Conservation (phyloP, 2,329 filamentous ascomycete genomes). For the Ilyonectria destructans region DNA sequence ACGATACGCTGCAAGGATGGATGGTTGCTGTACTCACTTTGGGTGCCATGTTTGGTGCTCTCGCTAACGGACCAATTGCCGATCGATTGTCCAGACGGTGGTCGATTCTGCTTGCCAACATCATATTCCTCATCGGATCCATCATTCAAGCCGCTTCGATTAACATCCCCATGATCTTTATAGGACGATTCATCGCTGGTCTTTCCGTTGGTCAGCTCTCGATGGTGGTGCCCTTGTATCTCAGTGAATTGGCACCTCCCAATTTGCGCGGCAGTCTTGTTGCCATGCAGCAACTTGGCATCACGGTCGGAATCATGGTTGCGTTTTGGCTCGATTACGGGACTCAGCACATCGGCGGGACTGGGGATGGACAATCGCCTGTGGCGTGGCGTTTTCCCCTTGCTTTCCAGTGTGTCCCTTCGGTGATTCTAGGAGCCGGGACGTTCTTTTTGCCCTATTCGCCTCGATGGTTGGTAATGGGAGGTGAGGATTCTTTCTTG, state of each 20-base stretch:
- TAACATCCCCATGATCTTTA: conserved; percentile 28
- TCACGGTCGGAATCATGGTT: conserved; percentile 31
- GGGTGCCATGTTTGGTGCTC: conserved; percentile 62
- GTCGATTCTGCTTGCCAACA: conserved; percentile 48
- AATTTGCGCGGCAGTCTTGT: conserved; percentile 29
- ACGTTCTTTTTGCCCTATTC: conserved; percentile 33
- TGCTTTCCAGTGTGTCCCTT: conserved; percentile 30
- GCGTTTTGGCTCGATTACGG: conserved; percentile 29
- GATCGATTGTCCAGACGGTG: conserved; percentile 47
- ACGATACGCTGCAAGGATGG: conserved; percentile 38
- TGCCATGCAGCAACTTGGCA: conserved; percentile 28
- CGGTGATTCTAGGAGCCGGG: conserved; percentile 20
- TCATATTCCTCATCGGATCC: conserved; percentile 42
- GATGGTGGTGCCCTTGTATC: conserved; percentile 25
- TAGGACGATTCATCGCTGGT: conserved; percentile 25
- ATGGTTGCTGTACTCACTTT: conserved; percentile 63
- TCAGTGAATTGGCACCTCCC: conserved; percentile 23
- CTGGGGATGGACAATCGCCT: conserved; percentile 16
- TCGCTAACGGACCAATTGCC: conserved; percentile 55
- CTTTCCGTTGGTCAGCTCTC: conserved; percentile 26
- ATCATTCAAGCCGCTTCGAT: conserved; percentile 29
- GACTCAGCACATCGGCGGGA: conserved; percentile 28
- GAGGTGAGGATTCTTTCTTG: not conserved
- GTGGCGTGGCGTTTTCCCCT: conserved; percentile 33
- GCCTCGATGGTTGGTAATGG: conserved; percentile 29